Evolutionary conservation across 2,329 filamentous ascomycete genomes (phyloP).

Genomic region (Aspergillus fijiensis): DNA sequence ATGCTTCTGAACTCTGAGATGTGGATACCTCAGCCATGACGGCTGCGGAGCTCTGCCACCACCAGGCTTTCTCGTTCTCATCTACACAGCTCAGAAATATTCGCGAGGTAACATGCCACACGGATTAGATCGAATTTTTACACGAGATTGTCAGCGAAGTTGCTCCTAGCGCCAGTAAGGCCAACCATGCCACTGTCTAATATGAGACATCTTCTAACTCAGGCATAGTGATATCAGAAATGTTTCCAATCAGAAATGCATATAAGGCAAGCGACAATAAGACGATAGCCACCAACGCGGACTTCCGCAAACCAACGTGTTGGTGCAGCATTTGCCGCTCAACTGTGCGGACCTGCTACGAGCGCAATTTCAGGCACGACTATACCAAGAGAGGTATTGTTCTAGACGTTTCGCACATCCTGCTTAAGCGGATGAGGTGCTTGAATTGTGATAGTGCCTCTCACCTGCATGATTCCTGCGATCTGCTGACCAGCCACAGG

Average conservation of each 20-base stretch:
- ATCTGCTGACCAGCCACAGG: neutral
- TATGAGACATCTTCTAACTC: neutral
- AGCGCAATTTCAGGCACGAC: constrained; percentile 1
- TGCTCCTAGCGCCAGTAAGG: neutral
- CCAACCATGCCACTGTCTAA: neutral
- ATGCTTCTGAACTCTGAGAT: neutral
- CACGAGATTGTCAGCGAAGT: neutral
- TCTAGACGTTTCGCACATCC: neutral
- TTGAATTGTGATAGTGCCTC: neutral
- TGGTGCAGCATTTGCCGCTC: neutral
- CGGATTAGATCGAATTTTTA: neutral
- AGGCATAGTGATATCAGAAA: neutral
- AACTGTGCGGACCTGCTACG: neutral
- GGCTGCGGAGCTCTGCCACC: neutral
- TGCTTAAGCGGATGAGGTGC: neutral
- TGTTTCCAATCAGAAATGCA: neutral
- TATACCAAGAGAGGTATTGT: neutral
- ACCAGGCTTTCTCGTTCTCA: neutral
- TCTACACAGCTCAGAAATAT: neutral
- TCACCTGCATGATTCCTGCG: neutral
- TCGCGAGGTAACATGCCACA: neutral
- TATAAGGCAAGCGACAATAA: neutral
- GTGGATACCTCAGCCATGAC: neutral
- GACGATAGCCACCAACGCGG: constrained; percentile 4
- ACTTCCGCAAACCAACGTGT: constrained; percentile 4